Percentiles rank a stretch among this genome's conserved stretches.
These are phyloP conservation scores for Ascoidea rubescens DNA, from an alignment of 805 yeast genomes.

Conservation along the genomic window DNA sequence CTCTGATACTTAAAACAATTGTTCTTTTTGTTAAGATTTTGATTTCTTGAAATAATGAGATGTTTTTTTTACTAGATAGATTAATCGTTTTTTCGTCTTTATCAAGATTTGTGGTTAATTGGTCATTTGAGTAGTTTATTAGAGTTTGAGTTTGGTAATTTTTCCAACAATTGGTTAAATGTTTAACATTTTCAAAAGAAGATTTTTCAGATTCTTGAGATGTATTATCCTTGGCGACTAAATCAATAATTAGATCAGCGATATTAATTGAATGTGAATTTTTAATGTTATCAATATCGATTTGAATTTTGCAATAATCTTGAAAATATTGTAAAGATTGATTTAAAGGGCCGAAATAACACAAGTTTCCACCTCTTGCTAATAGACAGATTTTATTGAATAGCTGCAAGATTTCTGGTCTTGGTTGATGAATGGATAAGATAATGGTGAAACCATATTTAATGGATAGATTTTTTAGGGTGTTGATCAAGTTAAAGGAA, in stretches of 20 bases:
- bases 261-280: constrained; percentile 29
- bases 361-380: constrained; percentile 45
- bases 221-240: constrained; percentile 42
- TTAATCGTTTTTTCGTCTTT: constrained; percentile 22
- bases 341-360: constrained; percentile 32
- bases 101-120: constrained; percentile 11
- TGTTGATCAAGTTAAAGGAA: constrained; percentile 47
- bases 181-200: constrained; percentile 21
- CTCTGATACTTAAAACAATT: constrained; percentile 32
- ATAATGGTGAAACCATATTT: constrained; percentile 56
- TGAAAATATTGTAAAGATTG: constrained; percentile 34
- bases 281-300: constrained; percentile 7
- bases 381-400: constrained; percentile 58
- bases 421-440: constrained; percentile 73
- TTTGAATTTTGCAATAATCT: constrained; percentile 30
- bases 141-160: constrained; percentile 4
- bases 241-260: constrained; percentile 45
- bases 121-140: constrained; percentile 10
- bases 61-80: constrained; percentile 22
- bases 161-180: constrained; percentile 26
- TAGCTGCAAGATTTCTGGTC: constrained; percentile 57
- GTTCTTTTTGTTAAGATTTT: constrained; percentile 30
- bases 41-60: constrained; percentile 24
- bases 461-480: constrained; percentile 42
- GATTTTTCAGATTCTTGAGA: constrained; percentile 20